phyloP scores from a whole-genome alignment of 306 rosid genomes.

The Castanopsis chinensis region DNA sequence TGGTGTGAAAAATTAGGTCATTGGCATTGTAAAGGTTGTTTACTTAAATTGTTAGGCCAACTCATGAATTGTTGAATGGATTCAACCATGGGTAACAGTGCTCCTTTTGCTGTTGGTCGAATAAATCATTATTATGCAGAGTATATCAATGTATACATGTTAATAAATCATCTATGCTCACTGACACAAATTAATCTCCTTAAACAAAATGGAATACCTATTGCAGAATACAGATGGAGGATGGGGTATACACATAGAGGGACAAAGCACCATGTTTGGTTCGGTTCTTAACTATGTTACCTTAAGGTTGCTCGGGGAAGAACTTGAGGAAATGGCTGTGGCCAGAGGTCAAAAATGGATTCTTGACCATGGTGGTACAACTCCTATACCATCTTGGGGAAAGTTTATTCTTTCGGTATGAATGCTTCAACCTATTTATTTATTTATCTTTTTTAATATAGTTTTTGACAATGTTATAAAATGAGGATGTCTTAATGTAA shows the following conservation, averaged over 20 bases:
- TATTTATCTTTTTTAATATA: not conserved
- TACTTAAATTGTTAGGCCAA: not conserved
- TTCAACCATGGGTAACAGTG: no score
- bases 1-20: no score
- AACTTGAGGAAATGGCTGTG: constrained; percentile 30
- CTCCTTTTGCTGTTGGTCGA: no score
- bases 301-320: constrained; percentile 56
- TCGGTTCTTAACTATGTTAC: constrained; percentile 23
- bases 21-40: no score
- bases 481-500: no score
- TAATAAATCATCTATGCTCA: no score
- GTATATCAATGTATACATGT: no score
- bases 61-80: no score
- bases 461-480: no score
- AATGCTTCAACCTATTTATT: not conserved
- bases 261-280: constrained; percentile 71
- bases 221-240: constrained; percentile 70
- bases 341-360: constrained; percentile 55
- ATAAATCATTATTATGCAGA: no score
- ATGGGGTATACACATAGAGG: constrained; percentile 75
- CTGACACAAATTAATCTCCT: no score
- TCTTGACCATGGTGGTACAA: constrained; percentile 56
- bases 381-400: constrained; percentile 69
- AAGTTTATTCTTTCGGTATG: constrained; percentile 62
- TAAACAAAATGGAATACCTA: no score